These are phyloP conservation scores for Lophiostoma macrostomum DNA, from an alignment of 495 filamentous ascomycete genomes.

Conservation along the genomic window DNA sequence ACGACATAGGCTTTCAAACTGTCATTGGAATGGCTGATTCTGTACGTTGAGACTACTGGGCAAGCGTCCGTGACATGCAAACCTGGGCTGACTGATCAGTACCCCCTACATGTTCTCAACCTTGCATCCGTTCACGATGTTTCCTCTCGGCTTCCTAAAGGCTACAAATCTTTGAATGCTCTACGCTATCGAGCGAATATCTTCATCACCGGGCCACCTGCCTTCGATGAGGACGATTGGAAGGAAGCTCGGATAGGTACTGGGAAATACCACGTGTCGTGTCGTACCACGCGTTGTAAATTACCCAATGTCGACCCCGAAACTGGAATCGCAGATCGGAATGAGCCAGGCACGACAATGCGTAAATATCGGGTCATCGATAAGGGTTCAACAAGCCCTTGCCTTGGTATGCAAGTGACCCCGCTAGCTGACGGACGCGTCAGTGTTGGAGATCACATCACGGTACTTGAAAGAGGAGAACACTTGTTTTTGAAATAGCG, in stretches of 20 bases:
- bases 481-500: conserved; percentile 48
- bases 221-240: conserved; percentile 77
- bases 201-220: conserved; percentile 60
- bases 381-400: conserved; percentile 66
- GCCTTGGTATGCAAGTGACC: conserved; percentile 80
- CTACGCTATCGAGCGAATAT: conserved; percentile 82
- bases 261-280: conserved; percentile 57
- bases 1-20: conserved; percentile 69
- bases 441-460: conserved; percentile 58
- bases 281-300: conserved; percentile 71
- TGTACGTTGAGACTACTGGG: conserved; percentile 43
- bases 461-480: conserved; percentile 58
- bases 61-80: background rate
- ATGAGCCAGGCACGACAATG: conserved; percentile 72
- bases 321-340: conserved; percentile 65
- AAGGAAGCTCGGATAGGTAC: conserved; percentile 61
- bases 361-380: conserved; percentile 70
- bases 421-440: conserved; percentile 53
- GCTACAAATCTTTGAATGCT: conserved; percentile 52
- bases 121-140: conserved; percentile 69
- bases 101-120: conserved; percentile 79
- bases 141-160: conserved; percentile 33
- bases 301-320: conserved; percentile 79
- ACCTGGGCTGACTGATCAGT: conserved; percentile 44
- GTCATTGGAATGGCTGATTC: conserved; percentile 81